Evolutionary conservation across 768 basidiomycete species (phyloP).

Genomic region (Dentipellis fragilis): DNA sequence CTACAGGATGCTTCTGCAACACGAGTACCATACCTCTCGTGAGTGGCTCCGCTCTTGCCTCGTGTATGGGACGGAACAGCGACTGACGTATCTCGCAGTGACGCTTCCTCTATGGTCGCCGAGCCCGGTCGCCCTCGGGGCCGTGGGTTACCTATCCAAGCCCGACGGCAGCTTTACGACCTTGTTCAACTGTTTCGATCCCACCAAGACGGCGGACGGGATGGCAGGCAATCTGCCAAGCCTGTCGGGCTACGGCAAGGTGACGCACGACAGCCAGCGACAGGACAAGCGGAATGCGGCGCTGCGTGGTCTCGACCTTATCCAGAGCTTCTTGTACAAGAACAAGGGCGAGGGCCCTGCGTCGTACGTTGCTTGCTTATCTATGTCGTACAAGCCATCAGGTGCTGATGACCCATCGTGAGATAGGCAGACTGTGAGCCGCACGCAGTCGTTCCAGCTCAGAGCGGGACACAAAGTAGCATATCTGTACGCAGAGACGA

Average conservation of each 20-base stretch:
- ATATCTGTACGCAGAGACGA: conserved; percentile 58
- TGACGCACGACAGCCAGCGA: conserved; percentile 35
- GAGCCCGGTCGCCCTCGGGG: conserved; percentile 48
- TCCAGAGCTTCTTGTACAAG: conserved; percentile 33
- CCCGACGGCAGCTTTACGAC: conserved; percentile 61
- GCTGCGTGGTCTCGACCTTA: conserved; percentile 47
- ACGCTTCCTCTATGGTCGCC: conserved; percentile 62
- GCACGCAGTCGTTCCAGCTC: conserved; percentile 51
- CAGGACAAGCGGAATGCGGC: conserved; percentile 51
- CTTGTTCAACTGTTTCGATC: conserved; percentile 59
- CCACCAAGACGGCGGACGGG: conserved; percentile 34
- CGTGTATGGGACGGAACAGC: background rate
- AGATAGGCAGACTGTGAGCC: conserved; percentile 33
- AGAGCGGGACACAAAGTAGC: conserved; percentile 58
- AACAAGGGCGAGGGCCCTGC: background rate
- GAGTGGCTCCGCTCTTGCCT: background rate
- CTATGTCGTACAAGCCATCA: background rate
- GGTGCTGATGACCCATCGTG: background rate
- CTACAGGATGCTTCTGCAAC: conserved; percentile 57
- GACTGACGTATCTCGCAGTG: conserved; percentile 13
- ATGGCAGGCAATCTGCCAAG: conserved; percentile 41
- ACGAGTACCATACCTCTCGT: conserved; percentile 64
- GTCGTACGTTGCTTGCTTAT: conserved; percentile 4
- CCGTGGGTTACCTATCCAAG: conserved; percentile 66
- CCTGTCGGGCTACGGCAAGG: conserved; percentile 54